These are phyloP conservation scores for Dactylellina sp. DNA, from an alignment of 2,329 filamentous ascomycete genomes.

Conservation along the genomic window DNA sequence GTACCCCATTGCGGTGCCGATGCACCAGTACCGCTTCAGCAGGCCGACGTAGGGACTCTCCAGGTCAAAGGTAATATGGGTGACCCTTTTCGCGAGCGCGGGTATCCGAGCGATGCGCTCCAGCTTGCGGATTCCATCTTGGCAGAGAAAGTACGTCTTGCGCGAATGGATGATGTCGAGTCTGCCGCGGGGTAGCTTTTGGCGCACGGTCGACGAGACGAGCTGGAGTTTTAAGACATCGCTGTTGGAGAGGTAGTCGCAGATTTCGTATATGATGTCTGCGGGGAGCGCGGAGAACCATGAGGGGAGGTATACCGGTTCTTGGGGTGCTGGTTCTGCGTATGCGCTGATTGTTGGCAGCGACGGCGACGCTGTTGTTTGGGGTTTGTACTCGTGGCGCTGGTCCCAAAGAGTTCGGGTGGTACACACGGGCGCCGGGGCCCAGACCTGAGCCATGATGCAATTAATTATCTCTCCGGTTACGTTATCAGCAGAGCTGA, in stretches of 20 bases:
- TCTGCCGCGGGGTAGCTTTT: slow-evolving; percentile 15
- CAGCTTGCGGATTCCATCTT: slow-evolving; percentile 42
- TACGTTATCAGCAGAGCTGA: neutral
- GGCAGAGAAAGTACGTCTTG: slow-evolving; percentile 51
- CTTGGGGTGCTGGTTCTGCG: neutral
- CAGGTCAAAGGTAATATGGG: slow-evolving; percentile 44
- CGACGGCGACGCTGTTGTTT: neutral
- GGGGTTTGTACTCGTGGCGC: neutral
- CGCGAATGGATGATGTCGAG: slow-evolving; percentile 32
- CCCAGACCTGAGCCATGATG: slow-evolving; percentile 6
- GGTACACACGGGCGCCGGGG: neutral
- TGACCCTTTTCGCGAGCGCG: slow-evolving; percentile 27
- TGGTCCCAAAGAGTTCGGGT: neutral
- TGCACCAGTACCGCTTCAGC: slow-evolving; percentile 50
- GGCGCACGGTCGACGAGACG: slow-evolving; percentile 26
- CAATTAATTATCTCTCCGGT: neutral
- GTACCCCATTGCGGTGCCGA: slow-evolving; percentile 45
- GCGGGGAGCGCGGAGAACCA: slow-evolving; percentile 26
- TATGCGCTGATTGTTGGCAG: neutral
- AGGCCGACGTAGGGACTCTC: slow-evolving; percentile 48
- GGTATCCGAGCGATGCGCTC: slow-evolving; percentile 38
- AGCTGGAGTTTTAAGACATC: slow-evolving; percentile 41
- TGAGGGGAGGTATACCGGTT: no score
- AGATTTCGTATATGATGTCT: slow-evolving; percentile 47
- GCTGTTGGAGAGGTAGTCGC: slow-evolving; percentile 40